Conservation (phyloP, 306 rosid genomes). For the Lathyrus sativus region DNA sequence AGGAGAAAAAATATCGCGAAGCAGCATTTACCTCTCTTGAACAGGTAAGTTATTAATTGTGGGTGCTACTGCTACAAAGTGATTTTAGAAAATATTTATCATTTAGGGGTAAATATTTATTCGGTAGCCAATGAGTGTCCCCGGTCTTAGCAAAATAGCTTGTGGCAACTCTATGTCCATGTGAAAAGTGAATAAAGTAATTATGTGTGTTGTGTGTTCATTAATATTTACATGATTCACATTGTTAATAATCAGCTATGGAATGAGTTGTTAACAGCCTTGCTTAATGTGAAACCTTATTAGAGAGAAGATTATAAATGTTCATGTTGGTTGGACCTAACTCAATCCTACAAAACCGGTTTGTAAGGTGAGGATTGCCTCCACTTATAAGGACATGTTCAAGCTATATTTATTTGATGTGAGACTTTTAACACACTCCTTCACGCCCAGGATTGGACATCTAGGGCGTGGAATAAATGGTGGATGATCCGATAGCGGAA, state of each 20-base stretch:
- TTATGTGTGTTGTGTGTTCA: constrained; percentile 1
- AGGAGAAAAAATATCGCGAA: constrained; percentile 80
- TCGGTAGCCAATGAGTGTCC: constrained; percentile 11
- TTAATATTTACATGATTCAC: constrained; percentile 9
- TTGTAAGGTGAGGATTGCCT: no score
- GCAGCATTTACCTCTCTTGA: constrained; percentile 87
- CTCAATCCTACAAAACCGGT: no score
- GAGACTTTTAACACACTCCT: no score
- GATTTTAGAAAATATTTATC: constrained; percentile 15
- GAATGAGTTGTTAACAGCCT: neutral
- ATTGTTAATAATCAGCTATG: constrained; percentile 1
- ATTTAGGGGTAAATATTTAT: constrained; percentile 27
- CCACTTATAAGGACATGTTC: no score
- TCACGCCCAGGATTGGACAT: no score
- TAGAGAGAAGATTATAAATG: neutral
- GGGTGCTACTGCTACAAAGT: constrained; percentile 24
- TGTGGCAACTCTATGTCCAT: constrained; percentile 10
- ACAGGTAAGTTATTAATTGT: constrained; percentile 51
- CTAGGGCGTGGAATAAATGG: no score
- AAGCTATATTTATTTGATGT: no score
- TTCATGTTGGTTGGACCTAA: no score
- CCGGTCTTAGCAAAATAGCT: constrained; percentile 12
- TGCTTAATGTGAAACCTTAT: constrained; percentile 23
- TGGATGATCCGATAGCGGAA: no score
- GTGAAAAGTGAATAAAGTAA: constrained; percentile 9